Evolutionary conservation across 2,329 filamentous ascomycete species (phyloP), one percentile per base, ranked within the genome.

Genomic region (Penicillium hordei): DNA sequence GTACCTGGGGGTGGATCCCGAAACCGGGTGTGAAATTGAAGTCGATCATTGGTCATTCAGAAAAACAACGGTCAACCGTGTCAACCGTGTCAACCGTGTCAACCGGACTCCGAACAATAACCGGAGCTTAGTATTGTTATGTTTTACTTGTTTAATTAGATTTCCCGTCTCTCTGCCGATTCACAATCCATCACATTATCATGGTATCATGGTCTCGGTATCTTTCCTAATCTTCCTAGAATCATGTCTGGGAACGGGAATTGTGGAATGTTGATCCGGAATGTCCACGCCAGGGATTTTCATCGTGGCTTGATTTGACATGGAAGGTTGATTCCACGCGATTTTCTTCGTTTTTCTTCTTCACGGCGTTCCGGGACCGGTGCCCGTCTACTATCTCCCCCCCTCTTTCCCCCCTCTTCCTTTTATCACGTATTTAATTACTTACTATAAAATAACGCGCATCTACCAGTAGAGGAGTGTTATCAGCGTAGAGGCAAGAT

Each of bases 61-160:
- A n/a, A n/a, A 21, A 31, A 7, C 46, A 44, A 38, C 19, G 9
- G 10, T 50, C 23, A 25, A 27, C 48, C 44, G 55, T n/a, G n/a
- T n/a, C n/a, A n/a, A n/a, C n/a, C n/a, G n/a, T n/a, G n/a, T n/a
- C n/a, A n/a, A n/a, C n/a, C n/a, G n/a, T n/a, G 10, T 50, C 23
- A 25, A 27, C 48, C 44, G 55, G 48, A 42, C 36, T 43, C 46
- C 31, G 58, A 34, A 60, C 39, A 60, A 60, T 60, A 31, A 19
- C 48, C 50, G 40, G 48, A n/a, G 19, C 44, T 56, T 58, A 52
- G 44, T 51, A 60, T 62, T 62, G 55, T 62, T 39, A 29, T 49
- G 2, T 31, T 43, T 15, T 50, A 10, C 25, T 29, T 45, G 48
- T 45, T 21, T 29, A 34, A 56, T 45, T 46, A 40, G 15, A 17